Conservation (phyloP, 257 asterid species). For the Catharanthus roseus region DNA sequence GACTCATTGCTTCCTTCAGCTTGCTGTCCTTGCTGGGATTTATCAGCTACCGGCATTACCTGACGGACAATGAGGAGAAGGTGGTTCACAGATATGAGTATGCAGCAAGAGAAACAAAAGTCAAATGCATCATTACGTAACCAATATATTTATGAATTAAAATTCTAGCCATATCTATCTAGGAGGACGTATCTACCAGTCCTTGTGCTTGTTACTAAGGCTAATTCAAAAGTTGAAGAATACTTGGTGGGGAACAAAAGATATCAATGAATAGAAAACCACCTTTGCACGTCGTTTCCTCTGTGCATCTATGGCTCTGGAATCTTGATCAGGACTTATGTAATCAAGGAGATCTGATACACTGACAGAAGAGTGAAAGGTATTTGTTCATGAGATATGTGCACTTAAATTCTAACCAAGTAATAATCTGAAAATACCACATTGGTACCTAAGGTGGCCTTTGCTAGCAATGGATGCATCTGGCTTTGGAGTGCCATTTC, state of each 20-base stretch:
- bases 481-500: slow-evolving; percentile 89
- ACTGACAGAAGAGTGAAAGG: slow-evolving; percentile 45
- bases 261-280: slow-evolving; percentile 1
- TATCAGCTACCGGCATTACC: slow-evolving; percentile 56
- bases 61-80: slow-evolving; percentile 27
- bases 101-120: slow-evolving; percentile 19
- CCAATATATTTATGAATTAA: neutral
- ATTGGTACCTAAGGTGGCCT: slow-evolving; percentile 94
- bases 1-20: slow-evolving; percentile 40
- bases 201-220: too few species aligned
- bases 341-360: slow-evolving; percentile 98
- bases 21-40: slow-evolving; percentile 41
- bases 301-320: slow-evolving; percentile 64
- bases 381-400: slow-evolving; percentile 25
- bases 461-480: slow-evolving; percentile 98
- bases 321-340: slow-evolving; percentile 79
- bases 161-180: neutral
- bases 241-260: neutral
- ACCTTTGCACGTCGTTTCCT: slow-evolving; percentile 91
- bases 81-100: slow-evolving; percentile 11
- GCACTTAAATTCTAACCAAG: slow-evolving; percentile 26
- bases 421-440: slow-evolving; percentile 40
- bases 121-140: neutral
- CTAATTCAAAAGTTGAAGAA: neutral
- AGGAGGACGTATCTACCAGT: neutral